These are phyloP conservation scores for Oryza rufipogon DNA, from an alignment of 176 grass and related monocot species.

Conservation along the genomic window DNA sequence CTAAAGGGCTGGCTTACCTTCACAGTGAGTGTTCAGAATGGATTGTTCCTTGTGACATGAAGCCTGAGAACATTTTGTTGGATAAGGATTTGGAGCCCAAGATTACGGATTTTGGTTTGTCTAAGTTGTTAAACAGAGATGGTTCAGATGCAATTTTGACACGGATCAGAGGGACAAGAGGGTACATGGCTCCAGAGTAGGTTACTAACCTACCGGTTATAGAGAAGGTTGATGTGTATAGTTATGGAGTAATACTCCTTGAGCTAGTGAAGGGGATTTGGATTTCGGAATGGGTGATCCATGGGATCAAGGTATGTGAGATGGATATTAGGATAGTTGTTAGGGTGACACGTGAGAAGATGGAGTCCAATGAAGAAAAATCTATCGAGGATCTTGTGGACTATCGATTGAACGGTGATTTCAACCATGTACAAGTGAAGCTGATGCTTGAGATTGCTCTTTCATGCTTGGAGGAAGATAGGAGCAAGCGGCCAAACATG, in stretches of 20 bases:
- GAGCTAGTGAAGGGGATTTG: constrained; percentile 30
- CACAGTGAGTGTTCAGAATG: constrained; percentile 58
- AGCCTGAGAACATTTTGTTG: constrained; percentile 51
- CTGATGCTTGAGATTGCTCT: too few species aligned
- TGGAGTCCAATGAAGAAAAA: too few species aligned
- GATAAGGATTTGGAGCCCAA: constrained; percentile 49
- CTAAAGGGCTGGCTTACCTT: constrained; percentile 53
- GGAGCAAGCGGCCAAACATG: too few species aligned
- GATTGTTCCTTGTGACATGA: constrained; percentile 55
- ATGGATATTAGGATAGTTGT: background rate
- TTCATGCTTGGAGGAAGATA: too few species aligned
- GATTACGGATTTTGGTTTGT: constrained; percentile 52
- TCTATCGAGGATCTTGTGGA: too few species aligned
- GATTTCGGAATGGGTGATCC: constrained; percentile 4
- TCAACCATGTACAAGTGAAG: too few species aligned
- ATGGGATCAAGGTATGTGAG: background rate
- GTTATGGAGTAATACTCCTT: background rate
- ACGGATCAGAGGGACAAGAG: constrained; percentile 34
- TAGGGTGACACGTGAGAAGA: background rate
- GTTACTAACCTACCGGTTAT: background rate
- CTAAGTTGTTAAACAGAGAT: constrained; percentile 41
- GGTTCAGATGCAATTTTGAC: constrained; percentile 20
- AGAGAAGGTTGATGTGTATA: constrained; percentile 16
- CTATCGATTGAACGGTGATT: too few species aligned
- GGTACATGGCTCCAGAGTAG: constrained; percentile 46